Conservation (phyloP, 345 rosid genomes). For the Melastoma malabathricum region DNA sequence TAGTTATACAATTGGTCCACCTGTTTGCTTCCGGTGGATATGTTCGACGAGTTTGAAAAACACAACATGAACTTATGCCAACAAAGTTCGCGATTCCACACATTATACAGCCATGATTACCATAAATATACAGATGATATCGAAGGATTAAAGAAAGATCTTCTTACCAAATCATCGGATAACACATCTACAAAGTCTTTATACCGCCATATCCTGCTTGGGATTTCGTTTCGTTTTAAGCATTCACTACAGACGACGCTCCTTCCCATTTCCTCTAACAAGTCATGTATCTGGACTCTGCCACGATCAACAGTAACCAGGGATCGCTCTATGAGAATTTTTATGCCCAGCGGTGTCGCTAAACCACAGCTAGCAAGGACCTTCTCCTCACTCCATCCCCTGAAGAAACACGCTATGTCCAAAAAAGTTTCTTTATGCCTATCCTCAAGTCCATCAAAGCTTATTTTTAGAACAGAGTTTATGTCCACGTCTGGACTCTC, state of each 20-base stretch:
- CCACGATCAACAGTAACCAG: rapidly evolving
- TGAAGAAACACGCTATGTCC: too few species aligned
- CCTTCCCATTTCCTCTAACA: background rate
- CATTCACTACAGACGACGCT: background rate
- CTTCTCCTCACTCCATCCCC: background rate
- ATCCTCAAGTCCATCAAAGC: too few species aligned
- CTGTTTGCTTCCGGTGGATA: too few species aligned
- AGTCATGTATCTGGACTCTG: background rate
- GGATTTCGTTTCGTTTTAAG: background rate
- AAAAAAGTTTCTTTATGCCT: too few species aligned
- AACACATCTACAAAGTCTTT: background rate
- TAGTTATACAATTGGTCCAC: too few species aligned
- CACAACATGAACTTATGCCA: too few species aligned
- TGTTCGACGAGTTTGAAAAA: too few species aligned
- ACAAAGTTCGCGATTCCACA: too few species aligned
- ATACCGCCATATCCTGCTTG: background rate
- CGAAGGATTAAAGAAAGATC: too few species aligned
- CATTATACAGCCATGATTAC: too few species aligned
- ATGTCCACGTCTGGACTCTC: background rate
- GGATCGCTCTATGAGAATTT: background rate
- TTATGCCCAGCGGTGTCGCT: background rate
- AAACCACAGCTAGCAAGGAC: background rate
- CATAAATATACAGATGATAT: too few species aligned
- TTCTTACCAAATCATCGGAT: background rate
- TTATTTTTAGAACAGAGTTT: background rate